phyloP scores from a whole-genome alignment of 1,139 yeast genomes.

The Diutina pseudorugosa region DNA sequence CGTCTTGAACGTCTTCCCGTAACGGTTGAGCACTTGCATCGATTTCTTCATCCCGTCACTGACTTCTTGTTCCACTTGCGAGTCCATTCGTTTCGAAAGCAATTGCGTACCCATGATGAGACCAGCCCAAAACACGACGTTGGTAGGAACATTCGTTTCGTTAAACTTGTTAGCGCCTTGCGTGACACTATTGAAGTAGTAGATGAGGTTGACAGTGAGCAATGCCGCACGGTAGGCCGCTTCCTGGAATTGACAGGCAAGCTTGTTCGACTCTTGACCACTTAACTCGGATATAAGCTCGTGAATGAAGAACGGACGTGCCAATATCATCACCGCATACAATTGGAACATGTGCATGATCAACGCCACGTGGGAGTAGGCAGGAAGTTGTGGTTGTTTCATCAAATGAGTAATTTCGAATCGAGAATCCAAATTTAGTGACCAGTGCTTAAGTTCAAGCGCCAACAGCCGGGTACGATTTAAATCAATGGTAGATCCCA shows the following conservation, averaged over 20 bases:
- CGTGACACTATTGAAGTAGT: conserved; percentile 6
- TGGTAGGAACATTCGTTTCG: conserved; percentile 1
- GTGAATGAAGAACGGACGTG: conserved; percentile 13
- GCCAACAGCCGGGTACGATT: neutral
- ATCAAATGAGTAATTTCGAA: neutral
- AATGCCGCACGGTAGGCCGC: conserved; percentile 10
- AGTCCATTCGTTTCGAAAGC: neutral
- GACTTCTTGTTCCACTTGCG: conserved; percentile 6
- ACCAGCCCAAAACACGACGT: neutral
- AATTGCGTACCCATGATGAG: neutral
- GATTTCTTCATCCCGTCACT: conserved; percentile 9
- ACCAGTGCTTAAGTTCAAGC: neutral
- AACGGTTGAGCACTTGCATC: conserved; percentile 9
- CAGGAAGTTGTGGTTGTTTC: neutral
- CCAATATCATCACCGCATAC: conserved; percentile 5
- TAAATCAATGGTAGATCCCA: neutral
- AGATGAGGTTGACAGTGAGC: conserved; percentile 9
- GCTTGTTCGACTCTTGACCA: conserved; percentile 16
- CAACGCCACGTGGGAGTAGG: neutral
- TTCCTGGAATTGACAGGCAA: conserved; percentile 13
- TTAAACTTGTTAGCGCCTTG: neutral
- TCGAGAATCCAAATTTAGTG: conserved; percentile 3
- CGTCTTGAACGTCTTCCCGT: conserved; percentile 10
- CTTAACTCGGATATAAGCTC: conserved; percentile 16
- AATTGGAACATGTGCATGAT: conserved; percentile 5